Evolutionary conservation across 139 green algal genomes (phyloP), one percentile per base, ranked within the genome.

Genomic region (Penium margaritaceum): DNA sequence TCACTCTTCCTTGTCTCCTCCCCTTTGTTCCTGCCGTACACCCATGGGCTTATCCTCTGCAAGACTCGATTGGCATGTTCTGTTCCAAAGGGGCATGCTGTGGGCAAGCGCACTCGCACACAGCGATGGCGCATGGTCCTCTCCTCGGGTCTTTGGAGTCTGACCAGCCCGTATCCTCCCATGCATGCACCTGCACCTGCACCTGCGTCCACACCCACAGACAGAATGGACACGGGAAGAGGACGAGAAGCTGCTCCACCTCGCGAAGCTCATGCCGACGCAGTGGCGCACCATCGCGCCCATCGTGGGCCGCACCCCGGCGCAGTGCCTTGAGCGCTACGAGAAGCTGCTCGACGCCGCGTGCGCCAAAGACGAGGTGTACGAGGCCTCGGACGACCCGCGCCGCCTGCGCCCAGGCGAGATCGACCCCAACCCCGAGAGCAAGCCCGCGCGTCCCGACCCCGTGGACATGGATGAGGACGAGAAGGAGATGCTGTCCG

Each of bases 391-490:
- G 5, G 92, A 98, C 75, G 94, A 99, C 72, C 94, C 94, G 4
- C 79, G 94, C 36, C n/a, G 92, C 0, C 82, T 98, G 67, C 84
- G 92, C 0, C 91, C 95, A 1, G 94, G 94, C 4, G 94, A 99
- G 79, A 98, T 99, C 63, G 95, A 99, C 73, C 93, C 94, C 27
- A 95, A 98, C 78, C 95, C 94, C 3, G 95, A 99, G 81, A 80
- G 88, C 39, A 86, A 87, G 83, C 95, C 95, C 7, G 95, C 95
- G 3, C 81, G 91, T 27, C 93, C 93, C 5, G 94, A 97, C 41
- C 88, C 94, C 0, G 88, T 97, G 27, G 95, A 99, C 78, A 98
- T 99, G 95, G 94, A 98, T 54, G 95, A 99, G 76, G 95, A 99
- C 36, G 95, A 99, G 82, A 98, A 97, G 83, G 95, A 99, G 85